phyloP scores from a whole-genome alignment of 495 filamentous ascomycete genomes.

The Lophiotrema nucula region DNA sequence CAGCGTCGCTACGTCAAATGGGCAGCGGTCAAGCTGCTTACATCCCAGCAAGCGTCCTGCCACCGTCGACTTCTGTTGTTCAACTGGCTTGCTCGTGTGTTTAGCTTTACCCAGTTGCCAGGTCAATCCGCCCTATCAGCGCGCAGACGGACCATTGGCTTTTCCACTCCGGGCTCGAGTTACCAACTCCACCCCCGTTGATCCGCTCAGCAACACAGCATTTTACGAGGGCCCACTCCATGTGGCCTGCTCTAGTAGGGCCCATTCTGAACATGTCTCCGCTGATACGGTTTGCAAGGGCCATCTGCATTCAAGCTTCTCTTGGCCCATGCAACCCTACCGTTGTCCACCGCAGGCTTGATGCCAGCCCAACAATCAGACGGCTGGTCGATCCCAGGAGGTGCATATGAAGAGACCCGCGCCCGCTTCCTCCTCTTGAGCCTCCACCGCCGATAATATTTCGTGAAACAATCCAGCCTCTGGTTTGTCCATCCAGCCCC shows the following conservation, averaged over 20 bases:
- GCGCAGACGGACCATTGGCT: too few relatives aligned
- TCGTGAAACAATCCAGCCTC: conserved; percentile 24
- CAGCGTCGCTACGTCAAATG: not conserved
- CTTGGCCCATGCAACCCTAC: conserved; percentile 30
- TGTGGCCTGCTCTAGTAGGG: too few relatives aligned
- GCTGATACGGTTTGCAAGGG: conserved; percentile 17
- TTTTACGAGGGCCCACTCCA: too few relatives aligned
- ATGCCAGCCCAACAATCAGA: conserved; percentile 6
- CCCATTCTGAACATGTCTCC: conserved; percentile 17
- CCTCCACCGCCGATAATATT: conserved; percentile 5
- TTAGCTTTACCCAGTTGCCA: conserved; percentile 10
- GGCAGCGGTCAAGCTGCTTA: conserved; percentile 3
- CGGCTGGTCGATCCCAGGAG: not conserved
- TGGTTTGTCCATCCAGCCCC: conserved; percentile 24
- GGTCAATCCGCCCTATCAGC: too few relatives aligned
- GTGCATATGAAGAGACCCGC: conserved; percentile 19
- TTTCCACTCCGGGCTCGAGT: too few relatives aligned
- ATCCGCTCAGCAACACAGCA: too few relatives aligned
- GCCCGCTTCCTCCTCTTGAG: conserved; percentile 7
- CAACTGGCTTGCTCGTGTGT: not conserved
- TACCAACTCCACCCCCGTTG: too few relatives aligned
- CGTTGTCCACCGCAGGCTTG: conserved; percentile 11
- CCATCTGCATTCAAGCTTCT: conserved; percentile 24
- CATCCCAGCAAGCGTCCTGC: conserved; percentile 19
- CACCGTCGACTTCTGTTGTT: not conserved